A percentile compares a stretch with the other conserved stretches of the same genome.
Conservation (phyloP, 768 basidiomycete genomes). For the Tulasnella sp. region DNA sequence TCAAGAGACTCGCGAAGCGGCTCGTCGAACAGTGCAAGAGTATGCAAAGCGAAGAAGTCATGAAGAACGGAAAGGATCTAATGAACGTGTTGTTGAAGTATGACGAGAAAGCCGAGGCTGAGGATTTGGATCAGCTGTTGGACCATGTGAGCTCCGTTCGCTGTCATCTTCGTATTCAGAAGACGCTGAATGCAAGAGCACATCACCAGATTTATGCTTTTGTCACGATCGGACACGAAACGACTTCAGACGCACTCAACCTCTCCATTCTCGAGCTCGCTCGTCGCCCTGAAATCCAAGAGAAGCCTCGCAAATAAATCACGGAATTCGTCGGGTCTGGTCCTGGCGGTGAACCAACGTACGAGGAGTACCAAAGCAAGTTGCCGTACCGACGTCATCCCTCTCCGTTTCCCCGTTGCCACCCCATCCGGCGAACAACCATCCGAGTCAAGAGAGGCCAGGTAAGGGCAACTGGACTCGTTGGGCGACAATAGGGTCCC, state of each 20-base stretch:
- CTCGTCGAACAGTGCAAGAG: slow-evolving; percentile 1
- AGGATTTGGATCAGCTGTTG: slow-evolving; percentile 22
- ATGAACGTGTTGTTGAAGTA: slow-evolving; percentile 11
- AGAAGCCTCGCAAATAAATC: slow-evolving; percentile 37
- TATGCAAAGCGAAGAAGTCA: background rate
- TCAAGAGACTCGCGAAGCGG: slow-evolving; percentile 22
- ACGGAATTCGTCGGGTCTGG: slow-evolving; percentile 23
- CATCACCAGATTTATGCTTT: slow-evolving; percentile 31
- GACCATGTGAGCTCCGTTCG: slow-evolving; percentile 18
- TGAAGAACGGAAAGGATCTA: slow-evolving; percentile 21
- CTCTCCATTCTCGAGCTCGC: slow-evolving; percentile 40
- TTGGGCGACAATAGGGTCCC: background rate
- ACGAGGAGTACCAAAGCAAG: slow-evolving; percentile 34
- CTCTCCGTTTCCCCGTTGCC: slow-evolving; percentile 34
- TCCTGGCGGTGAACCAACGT: slow-evolving; percentile 29
- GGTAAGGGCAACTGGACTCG: slow-evolving; percentile 24
- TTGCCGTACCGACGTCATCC: slow-evolving; percentile 38
- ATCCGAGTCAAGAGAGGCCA: slow-evolving; percentile 35
- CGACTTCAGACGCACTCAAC: slow-evolving; percentile 27
- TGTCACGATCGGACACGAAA: slow-evolving; percentile 25
- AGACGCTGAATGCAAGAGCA: background rate
- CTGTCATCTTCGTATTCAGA: background rate
- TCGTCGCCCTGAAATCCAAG: slow-evolving; percentile 34
- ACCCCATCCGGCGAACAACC: slow-evolving; percentile 26
- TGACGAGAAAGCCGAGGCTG: background rate